Evolutionary conservation across 2,329 filamentous ascomycete genomes (phyloP).

Genomic region (Sporothrix phasma): DNA sequence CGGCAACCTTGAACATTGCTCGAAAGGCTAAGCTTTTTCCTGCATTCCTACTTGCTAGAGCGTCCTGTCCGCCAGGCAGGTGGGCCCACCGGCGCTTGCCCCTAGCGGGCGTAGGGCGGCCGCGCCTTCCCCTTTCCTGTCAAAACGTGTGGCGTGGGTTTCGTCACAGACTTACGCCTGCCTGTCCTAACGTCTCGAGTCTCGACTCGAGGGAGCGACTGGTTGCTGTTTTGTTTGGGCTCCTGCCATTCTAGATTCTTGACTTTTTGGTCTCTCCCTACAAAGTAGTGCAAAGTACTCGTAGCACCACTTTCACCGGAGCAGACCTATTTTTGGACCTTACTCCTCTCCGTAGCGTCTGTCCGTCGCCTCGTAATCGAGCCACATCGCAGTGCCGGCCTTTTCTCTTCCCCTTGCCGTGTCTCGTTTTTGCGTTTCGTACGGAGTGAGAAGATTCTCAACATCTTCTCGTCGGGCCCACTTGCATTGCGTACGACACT

Average conservation of each 20-base stretch:
- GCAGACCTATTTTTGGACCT: constrained; percentile 2
- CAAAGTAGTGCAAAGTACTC: neutral
- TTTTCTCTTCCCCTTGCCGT: neutral
- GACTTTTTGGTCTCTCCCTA: neutral
- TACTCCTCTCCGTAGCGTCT: too few species aligned
- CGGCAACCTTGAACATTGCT: neutral
- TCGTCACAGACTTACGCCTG: constrained; percentile 3
- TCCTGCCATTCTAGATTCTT: neutral
- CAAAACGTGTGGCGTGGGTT: neutral
- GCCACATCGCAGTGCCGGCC: too few species aligned
- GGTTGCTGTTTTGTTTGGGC: neutral
- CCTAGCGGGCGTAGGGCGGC: neutral
- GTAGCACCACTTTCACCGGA: neutral
- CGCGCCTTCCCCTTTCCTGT: constrained; percentile 11
- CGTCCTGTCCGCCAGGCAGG: neutral
- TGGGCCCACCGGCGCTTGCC: neutral
- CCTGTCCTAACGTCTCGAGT: too few species aligned
- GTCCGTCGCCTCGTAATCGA: too few species aligned
- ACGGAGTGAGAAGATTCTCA: neutral
- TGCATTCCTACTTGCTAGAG: too few species aligned
- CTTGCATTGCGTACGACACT: constrained; percentile 1
- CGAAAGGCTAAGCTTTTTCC: constrained; percentile 5
- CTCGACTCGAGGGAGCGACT: too few species aligned
- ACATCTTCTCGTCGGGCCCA: neutral
- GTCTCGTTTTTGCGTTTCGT: neutral